Evolutionary conservation across 345 rosid genomes (phyloP).

Genomic region (Eucalyptus urophylla): DNA sequence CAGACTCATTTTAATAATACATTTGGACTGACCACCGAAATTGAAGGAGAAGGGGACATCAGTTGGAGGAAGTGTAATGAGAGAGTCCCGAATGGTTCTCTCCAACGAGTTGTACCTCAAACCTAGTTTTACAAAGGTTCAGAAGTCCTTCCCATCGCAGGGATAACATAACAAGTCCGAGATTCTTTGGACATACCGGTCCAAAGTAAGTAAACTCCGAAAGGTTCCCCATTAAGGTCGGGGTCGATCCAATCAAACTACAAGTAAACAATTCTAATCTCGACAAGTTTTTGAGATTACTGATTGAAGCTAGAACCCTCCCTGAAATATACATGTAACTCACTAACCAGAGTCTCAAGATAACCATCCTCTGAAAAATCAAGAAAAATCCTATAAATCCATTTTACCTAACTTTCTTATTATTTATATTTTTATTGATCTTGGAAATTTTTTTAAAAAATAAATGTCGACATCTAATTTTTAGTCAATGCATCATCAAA

Average conservation of each 20-base stretch:
- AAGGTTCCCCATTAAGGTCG: slow-evolving; percentile 3
- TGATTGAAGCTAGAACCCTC: slow-evolving; percentile 15
- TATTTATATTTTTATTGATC: not conserved
- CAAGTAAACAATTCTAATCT: not conserved
- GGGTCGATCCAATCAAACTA: slow-evolving; percentile 14
- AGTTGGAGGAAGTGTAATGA: not conserved
- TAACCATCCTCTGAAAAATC: not conserved
- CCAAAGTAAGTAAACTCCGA: slow-evolving; percentile 7
- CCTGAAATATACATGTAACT: slow-evolving; percentile 6
- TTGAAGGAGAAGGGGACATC: too few relatives aligned
- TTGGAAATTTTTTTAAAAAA: rapidly evolving
- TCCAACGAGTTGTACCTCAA: slow-evolving; percentile 5
- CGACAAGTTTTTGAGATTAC: not conserved
- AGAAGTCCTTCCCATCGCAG: slow-evolving; percentile 4
- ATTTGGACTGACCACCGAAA: too few relatives aligned
- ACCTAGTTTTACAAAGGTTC: slow-evolving; percentile 7
- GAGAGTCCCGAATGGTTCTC: slow-evolving; percentile 13
- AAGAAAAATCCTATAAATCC: not conserved
- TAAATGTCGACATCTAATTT: too few relatives aligned
- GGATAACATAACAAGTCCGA: slow-evolving; percentile 5
- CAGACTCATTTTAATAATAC: too few relatives aligned
- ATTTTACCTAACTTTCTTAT: not conserved
- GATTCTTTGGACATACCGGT: not conserved
- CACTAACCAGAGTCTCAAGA: slow-evolving; percentile 4
- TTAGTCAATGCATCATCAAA: rapidly evolving